phyloP scores from a whole-genome alignment of 1,284 basidiomycete genomes.

The Ceratobasidium theobromae region DNA sequence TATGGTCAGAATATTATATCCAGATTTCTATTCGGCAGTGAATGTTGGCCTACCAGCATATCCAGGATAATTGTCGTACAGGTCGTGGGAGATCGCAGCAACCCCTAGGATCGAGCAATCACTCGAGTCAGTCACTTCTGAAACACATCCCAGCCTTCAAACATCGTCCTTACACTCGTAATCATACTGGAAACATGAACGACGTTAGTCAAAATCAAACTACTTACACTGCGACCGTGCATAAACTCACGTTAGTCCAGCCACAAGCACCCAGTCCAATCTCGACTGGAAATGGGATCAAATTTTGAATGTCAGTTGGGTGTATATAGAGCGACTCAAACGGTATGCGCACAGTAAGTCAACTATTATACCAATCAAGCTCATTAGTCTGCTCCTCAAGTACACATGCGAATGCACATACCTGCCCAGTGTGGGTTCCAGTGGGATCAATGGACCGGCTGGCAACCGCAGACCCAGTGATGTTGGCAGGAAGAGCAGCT shows the following conservation, averaged over 20 bases:
- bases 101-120: too few species aligned
- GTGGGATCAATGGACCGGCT: slow-evolving; percentile 16
- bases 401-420: neutral
- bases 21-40: too few species aligned
- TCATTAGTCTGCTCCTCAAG: neutral
- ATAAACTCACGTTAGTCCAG: slow-evolving; percentile 16
- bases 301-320: neutral
- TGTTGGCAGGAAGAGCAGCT: slow-evolving; percentile 19
- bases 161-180: neutral
- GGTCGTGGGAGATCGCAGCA: slow-evolving; percentile 17
- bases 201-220: neutral
- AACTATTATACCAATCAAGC: neutral
- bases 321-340: neutral
- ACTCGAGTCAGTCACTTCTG: too few species aligned
- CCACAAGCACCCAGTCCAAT: slow-evolving; percentile 20
- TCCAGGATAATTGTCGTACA: slow-evolving; percentile 22
- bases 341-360: slow-evolving; percentile 15
- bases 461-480: neutral
- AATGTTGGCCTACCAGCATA: slow-evolving; percentile 2
- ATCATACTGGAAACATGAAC: neutral
- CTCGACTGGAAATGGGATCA: neutral
- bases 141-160: too few species aligned
- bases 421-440: slow-evolving; percentile 29
- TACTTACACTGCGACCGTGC: neutral
- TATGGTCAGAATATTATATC: too few species aligned